A percentile compares a stretch with the other conserved stretches of the same genome.
These are phyloP conservation scores for Phytopythium chamaehyphon DNA, from an alignment of 352 stramenopile genomes.

Conservation along the genomic window DNA sequence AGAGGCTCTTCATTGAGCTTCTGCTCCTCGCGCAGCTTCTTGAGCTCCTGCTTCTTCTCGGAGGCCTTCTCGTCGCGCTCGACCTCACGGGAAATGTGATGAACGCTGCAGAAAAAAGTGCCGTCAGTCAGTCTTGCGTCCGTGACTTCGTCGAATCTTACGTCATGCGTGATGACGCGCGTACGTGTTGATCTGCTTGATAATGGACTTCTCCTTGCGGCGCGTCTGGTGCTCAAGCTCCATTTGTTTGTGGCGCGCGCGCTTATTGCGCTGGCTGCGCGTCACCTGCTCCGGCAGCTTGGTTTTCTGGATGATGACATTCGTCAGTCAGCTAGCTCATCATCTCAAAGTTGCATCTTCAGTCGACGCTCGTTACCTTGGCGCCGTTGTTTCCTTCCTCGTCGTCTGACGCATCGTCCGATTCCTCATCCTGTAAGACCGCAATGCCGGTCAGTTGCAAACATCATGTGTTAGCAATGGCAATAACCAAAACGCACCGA, in stretches of 20 bases:
- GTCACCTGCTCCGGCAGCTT: conserved; percentile 64
- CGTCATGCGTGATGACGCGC: conserved; percentile 7
- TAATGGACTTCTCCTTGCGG: conserved; percentile 61
- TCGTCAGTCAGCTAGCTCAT: background rate
- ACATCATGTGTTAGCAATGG: background rate
- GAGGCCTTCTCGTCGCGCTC: conserved; percentile 63
- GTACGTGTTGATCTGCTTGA: conserved; percentile 88
- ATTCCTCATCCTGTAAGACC: conserved; percentile 14
- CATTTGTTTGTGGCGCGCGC: conserved; percentile 74
- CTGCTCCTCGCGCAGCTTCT: conserved; percentile 70
- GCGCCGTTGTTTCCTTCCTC: conserved; percentile 26
- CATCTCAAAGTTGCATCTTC: background rate
- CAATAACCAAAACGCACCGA: conserved; percentile 24
- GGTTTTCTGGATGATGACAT: conserved; percentile 6
- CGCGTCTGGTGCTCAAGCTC: conserved; percentile 61
- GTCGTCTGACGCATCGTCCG: conserved; percentile 36
- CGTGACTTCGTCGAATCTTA: background rate
- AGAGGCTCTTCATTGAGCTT: conserved; percentile 75
- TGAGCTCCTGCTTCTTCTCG: conserved; percentile 65
- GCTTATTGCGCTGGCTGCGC: conserved; percentile 72
- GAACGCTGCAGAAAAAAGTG: conserved; percentile 27
- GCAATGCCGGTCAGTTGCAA: too few species aligned
- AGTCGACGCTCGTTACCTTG: conserved; percentile 18
- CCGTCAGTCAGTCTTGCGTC: conserved; percentile 2
- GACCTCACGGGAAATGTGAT: conserved; percentile 65